Evolutionary conservation across 208 protist genomes (phyloP).

Genomic region (Wallacemonas sp.): DNA sequence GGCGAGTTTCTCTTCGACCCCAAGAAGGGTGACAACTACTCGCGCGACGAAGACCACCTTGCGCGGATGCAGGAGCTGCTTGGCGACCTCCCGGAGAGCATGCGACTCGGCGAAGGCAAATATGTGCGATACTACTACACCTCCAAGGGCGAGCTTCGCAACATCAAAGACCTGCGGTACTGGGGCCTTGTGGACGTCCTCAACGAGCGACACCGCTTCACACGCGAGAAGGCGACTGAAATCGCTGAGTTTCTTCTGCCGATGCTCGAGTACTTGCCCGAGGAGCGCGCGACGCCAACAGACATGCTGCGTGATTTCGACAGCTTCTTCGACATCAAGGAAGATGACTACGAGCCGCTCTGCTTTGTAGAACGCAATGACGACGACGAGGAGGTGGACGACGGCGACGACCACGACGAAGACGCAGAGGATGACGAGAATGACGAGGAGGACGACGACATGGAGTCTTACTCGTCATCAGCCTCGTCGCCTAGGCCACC

Average conservation of each 20-base stretch:
- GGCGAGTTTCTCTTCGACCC: slow-evolving; percentile 95
- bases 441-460: slow-evolving; percentile 29
- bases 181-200: slow-evolving; percentile 90
- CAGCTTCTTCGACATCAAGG: slow-evolving; percentile 81
- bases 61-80: slow-evolving; percentile 95
- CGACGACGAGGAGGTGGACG: slow-evolving; percentile 17
- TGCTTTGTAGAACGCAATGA: slow-evolving; percentile 62
- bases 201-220: slow-evolving; percentile 93
- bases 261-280: slow-evolving; percentile 93
- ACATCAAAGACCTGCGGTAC: slow-evolving; percentile 81
- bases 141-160: slow-evolving; percentile 70
- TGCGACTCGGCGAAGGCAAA: slow-evolving; percentile 80
- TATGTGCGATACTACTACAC: slow-evolving; percentile 87
- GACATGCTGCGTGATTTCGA: slow-evolving; percentile 83
- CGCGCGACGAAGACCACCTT: slow-evolving; percentile 92
- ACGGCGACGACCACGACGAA: slow-evolving; percentile 27
- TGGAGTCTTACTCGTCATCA: slow-evolving; percentile 22
- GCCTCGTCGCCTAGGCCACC: slow-evolving; percentile 6
- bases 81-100: slow-evolving; percentile 86
- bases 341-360: slow-evolving; percentile 84
- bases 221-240: slow-evolving; percentile 80
- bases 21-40: slow-evolving; percentile 89
- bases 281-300: slow-evolving; percentile 83
- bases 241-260: slow-evolving; percentile 95
- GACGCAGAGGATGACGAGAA: slow-evolving; percentile 33